Base-by-base conservation (phyloP, 106 monocot genomes). In the Dioscorea zingiberensis region DNA sequence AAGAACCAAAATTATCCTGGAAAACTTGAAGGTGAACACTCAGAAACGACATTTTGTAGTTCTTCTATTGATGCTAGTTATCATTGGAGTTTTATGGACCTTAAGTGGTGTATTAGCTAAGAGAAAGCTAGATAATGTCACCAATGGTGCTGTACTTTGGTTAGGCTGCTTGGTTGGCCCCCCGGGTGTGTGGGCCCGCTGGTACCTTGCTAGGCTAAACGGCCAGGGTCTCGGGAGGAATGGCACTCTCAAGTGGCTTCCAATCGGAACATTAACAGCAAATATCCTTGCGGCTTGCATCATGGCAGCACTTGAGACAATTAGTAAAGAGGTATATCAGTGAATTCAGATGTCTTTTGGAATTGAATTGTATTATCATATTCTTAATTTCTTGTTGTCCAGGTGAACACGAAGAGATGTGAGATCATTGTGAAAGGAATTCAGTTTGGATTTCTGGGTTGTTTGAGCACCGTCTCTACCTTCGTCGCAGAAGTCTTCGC, bases 401-500 rank as follows among this genome's bases (percentile, higher is more conserved):
- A 94, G 94, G 94, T 91, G 62, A 72, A 83, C 65, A 88, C 80
- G 55, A 69, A 68, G 65, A 78, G 48, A 73, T 72, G 76, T 19
- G 67, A 54, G 17, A 48, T 79, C 27, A 61, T 91, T 66, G 48
- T 83, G 24, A 79, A 59, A 44, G 91, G 83, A 21, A 51, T 95
- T 7, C 87, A 91, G 59, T 79, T 95, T 2, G 95, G 95, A 3
- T 88, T 95, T 67, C 71, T 95, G 14, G 91, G 95, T 17, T 95
- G 91, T 67, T 26, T 95, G 68, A 91, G 91, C 83, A 95, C 91
- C 4, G 88, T 95, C 1, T 95, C 95, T 8, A 91, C 91, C 32
- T 95, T 88, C 69, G 85, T 81, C 22, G 88, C 90, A 10, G 95
- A 95, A 67, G 73, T 95, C 17, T 95, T 88, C 64, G 85, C 76